phyloP scores from a whole-genome alignment of 192 early-diverging fungal genomes.

The Backusella macrospora region DNA sequence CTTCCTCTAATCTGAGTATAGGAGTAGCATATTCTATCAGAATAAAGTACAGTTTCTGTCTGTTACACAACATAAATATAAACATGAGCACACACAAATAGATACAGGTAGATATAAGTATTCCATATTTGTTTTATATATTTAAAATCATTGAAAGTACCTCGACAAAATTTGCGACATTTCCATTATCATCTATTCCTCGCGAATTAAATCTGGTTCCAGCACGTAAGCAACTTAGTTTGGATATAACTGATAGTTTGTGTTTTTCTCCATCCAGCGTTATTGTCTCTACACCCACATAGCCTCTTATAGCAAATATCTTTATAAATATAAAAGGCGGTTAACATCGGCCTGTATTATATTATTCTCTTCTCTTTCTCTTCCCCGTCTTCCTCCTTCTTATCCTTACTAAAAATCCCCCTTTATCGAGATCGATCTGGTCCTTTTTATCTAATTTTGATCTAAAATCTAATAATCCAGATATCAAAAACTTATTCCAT shows the following conservation, averaged over 20 bases:
- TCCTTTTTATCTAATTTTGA: conserved; percentile 66
- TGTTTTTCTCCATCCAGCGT: conserved; percentile 40
- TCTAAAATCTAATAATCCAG: conserved; percentile 79
- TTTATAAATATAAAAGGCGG: conserved; percentile 17
- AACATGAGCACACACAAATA: conserved; percentile 91
- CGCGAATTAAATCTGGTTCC: conserved; percentile 94
- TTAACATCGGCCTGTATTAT: no score
- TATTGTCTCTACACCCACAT: conserved; percentile 58
- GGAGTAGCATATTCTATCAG: conserved; percentile 58
- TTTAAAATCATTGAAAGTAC: conserved; percentile 26
- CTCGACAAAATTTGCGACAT: conserved; percentile 98
- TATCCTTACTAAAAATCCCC: conserved; percentile 69
- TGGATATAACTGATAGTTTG: conserved; percentile 66
- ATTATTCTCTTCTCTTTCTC: no score
- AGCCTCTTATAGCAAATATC: conserved; percentile 77
- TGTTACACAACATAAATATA: conserved; percentile 55
- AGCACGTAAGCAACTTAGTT: conserved; percentile 77
- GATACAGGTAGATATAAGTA: conserved; percentile 92
- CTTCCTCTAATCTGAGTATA: conserved; percentile 89
- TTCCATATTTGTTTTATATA: conserved; percentile 26
- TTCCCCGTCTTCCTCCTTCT: background rate
- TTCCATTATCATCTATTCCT: conserved; percentile 95
- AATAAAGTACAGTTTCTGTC: conserved; percentile 83
- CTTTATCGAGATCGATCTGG: conserved; percentile 68
- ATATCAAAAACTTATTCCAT: conserved; percentile 91